phyloP scores from a whole-genome alignment of 1,139 yeast genomes.

The Candida glucosophila region DNA sequence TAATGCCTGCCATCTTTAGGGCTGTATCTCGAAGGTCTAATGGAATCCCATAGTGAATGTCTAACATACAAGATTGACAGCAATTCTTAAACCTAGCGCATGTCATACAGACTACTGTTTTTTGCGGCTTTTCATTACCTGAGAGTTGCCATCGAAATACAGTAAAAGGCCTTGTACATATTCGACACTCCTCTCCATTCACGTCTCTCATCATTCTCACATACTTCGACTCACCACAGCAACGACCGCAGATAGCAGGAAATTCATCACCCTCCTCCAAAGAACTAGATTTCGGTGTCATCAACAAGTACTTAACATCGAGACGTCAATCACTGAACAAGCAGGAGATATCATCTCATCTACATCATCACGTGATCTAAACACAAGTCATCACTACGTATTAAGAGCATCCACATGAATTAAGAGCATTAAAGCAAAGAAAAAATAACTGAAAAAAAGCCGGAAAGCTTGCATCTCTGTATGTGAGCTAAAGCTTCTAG shows the following conservation, averaged over 20 bases:
- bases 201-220: constrained; percentile 64
- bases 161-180: constrained; percentile 80
- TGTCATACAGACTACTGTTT: constrained; percentile 59
- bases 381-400: too few relatives aligned
- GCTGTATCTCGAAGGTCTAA: constrained; percentile 75
- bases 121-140: constrained; percentile 29
- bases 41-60: constrained; percentile 72
- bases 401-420: too few relatives aligned
- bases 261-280: constrained; percentile 19
- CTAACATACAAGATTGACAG: constrained; percentile 84
- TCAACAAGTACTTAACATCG: too few relatives aligned
- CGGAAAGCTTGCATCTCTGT: too few relatives aligned
- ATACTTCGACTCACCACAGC: constrained; percentile 61
- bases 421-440: too few relatives aligned
- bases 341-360: too few relatives aligned
- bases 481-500: too few relatives aligned
- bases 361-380: too few relatives aligned
- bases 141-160: constrained; percentile 63
- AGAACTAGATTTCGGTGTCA: background rate
- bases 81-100: constrained; percentile 77
- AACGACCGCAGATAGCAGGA: constrained; percentile 63
- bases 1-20: constrained; percentile 60
- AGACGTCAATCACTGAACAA: too few relatives aligned
- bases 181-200: constrained; percentile 68
- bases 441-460: too few relatives aligned